phyloP scores from a whole-genome alignment of 768 basidiomycete genomes.

The Epithele typhae region DNA sequence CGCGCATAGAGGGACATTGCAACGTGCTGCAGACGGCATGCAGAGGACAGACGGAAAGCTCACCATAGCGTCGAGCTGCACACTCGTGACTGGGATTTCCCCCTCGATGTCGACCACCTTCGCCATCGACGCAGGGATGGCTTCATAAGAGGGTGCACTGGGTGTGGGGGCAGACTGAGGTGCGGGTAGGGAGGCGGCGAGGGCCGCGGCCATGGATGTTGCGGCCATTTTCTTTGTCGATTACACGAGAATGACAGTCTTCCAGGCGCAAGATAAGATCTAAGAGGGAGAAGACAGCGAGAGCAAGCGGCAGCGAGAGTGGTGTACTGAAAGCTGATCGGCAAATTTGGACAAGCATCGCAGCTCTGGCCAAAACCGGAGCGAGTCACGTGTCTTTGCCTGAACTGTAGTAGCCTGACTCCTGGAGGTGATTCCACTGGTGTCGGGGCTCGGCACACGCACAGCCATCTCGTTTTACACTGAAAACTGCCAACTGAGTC shows the following conservation, averaged over 20 bases:
- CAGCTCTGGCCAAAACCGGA: too few relatives aligned
- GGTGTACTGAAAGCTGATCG: not conserved
- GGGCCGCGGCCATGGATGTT: constrained; percentile 86
- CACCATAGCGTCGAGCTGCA: constrained; percentile 88
- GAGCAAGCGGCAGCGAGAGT: not conserved
- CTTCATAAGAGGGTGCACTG: constrained; percentile 69
- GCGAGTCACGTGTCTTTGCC: too few relatives aligned
- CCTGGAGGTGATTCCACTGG: too few relatives aligned
- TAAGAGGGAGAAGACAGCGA: not conserved
- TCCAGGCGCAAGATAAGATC: too few relatives aligned
- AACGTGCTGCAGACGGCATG: too few relatives aligned
- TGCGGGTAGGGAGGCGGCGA: constrained; percentile 79
- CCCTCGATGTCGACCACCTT: constrained; percentile 93
- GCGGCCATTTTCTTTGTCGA: constrained; percentile 27
- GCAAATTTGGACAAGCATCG: constrained; percentile 8
- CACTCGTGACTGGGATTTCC: constrained; percentile 71
- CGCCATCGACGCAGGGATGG: constrained; percentile 89
- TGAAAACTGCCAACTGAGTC: too few relatives aligned
- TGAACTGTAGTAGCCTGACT: too few relatives aligned
- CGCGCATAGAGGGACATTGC: too few relatives aligned
- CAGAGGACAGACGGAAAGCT: constrained; percentile 22
- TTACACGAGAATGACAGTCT: too few relatives aligned
- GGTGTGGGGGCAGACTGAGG: constrained; percentile 58
- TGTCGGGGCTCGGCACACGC: too few relatives aligned
- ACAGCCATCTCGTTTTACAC: too few relatives aligned